Percentiles rank a stretch among this genome's conserved stretches.
Evolutionary conservation across 306 rosid genomes (phyloP).

Genomic region (Cercis canadensis): DNA sequence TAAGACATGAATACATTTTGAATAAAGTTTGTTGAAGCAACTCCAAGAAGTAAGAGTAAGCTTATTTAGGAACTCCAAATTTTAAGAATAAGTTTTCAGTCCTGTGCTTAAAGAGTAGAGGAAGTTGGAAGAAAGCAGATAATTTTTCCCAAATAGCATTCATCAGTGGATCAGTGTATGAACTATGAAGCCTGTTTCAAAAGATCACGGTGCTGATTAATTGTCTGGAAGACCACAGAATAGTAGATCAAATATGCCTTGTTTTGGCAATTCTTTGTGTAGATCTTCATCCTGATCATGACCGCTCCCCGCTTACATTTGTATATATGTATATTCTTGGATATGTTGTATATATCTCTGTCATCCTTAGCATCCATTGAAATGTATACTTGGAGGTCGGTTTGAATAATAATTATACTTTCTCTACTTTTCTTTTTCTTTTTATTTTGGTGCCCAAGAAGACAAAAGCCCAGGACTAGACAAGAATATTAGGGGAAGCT

Average conservation of each 20-base stretch:
- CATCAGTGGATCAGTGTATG: slow-evolving; percentile 31
- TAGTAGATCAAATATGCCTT: not conserved
- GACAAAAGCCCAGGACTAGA: too few species aligned
- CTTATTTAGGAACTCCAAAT: slow-evolving; percentile 6
- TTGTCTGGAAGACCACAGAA: slow-evolving; percentile 9
- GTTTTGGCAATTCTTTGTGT: not conserved
- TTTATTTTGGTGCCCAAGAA: too few species aligned
- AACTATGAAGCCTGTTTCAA: slow-evolving; percentile 6
- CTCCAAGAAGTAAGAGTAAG: slow-evolving; percentile 23
- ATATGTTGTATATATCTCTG: not conserved
- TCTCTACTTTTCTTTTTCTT: too few species aligned
- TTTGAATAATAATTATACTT: too few species aligned
- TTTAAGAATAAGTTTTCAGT: not conserved
- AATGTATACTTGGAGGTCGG: not conserved
- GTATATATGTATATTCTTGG: slow-evolving; percentile 29
- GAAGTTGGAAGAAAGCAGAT: slow-evolving; percentile 16
- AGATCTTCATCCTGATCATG: slow-evolving; percentile 3
- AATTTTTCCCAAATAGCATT: slow-evolving; percentile 8
- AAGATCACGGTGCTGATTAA: slow-evolving; percentile 8
- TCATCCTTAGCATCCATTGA: slow-evolving; percentile 12
- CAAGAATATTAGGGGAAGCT: too few species aligned
- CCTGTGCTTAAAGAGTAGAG: slow-evolving; percentile 10
- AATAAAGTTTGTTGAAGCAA: slow-evolving; percentile 16
- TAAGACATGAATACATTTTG: not conserved
- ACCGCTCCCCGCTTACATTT: not conserved